A percentile compares a stretch with the other conserved stretches of the same genome.
These are phyloP conservation scores for Fusarium sp. DNA, from an alignment of 2,329 filamentous ascomycete genomes.

Conservation along the genomic window DNA sequence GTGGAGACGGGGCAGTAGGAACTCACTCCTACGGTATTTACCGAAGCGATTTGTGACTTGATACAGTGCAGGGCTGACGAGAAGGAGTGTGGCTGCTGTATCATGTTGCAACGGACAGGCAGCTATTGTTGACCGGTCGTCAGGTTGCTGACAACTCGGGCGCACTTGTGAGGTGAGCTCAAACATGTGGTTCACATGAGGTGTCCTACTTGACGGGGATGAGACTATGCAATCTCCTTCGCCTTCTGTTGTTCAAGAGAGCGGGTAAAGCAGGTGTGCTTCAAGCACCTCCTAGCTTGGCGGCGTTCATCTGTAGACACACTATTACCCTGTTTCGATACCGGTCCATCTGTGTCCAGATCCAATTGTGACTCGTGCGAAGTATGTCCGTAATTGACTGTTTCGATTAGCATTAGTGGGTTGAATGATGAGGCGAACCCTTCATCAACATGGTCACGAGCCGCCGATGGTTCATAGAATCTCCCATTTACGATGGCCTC, in stretches of 20 bases:
- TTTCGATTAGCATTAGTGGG: not conserved
- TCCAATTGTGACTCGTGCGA: too few species aligned
- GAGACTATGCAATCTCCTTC: too few species aligned
- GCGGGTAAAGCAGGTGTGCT: too few species aligned
- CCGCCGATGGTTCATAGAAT: too few species aligned
- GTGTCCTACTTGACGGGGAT: not conserved
- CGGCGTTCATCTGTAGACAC: too few species aligned
- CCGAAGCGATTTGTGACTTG: constrained; percentile 7
- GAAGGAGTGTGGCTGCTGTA: constrained; percentile 2
- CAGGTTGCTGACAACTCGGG: not conserved
- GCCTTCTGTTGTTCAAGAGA: too few species aligned
- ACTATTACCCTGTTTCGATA: too few species aligned
- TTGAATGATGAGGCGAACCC: not conserved
- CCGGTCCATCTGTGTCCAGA: too few species aligned
- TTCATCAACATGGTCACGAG: not conserved
- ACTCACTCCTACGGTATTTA: not conserved
- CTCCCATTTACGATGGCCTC: too few species aligned
- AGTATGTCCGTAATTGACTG: too few species aligned
- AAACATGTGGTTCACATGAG: not conserved
- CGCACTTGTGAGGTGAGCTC: constrained; percentile 1
- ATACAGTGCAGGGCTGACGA: not conserved
- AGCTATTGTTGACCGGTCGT: constrained; percentile 2
- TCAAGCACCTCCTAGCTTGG: too few species aligned
- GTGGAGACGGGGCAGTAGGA: constrained; percentile 3
- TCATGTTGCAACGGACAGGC: constrained; percentile 2